These are phyloP conservation scores for Aristolochia fimbriata DNA, from an alignment of 164 flowering plant species.

Conservation along the genomic window DNA sequence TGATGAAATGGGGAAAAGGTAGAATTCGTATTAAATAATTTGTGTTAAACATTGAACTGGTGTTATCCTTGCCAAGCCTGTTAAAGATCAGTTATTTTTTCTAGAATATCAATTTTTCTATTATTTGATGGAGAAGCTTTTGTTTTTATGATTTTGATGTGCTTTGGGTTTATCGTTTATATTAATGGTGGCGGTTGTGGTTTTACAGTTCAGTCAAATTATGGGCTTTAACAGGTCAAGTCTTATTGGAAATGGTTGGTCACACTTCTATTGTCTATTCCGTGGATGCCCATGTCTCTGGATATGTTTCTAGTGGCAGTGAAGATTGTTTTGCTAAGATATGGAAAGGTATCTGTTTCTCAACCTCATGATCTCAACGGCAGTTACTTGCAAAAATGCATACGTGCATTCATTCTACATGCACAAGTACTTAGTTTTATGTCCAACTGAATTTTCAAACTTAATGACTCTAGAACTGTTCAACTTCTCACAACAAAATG, in stretches of 20 bases:
- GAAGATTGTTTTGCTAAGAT: conserved; percentile 91
- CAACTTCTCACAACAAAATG: too few species aligned
- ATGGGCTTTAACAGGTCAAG: conserved; percentile 85
- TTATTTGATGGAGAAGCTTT: too few species aligned
- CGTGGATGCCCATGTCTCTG: conserved; percentile 78
- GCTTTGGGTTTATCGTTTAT: conserved; percentile 2
- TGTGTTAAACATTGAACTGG: too few species aligned
- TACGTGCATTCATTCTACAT: too few species aligned
- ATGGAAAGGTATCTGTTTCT: conserved; percentile 70
- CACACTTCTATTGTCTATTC: conserved; percentile 94
- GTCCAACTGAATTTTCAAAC: too few species aligned
- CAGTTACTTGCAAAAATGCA: too few species aligned
- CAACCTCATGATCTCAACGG: neutral
- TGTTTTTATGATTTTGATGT: too few species aligned
- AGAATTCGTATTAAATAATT: too few species aligned
- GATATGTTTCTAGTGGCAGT: conserved; percentile 84
- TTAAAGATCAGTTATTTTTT: neutral
- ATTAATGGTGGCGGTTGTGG: conserved; percentile 4
- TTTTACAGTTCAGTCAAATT: conserved; percentile 65
- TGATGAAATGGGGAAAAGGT: too few species aligned
- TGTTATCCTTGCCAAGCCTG: too few species aligned
- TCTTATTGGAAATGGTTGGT: conserved; percentile 93
- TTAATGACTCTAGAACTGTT: too few species aligned
- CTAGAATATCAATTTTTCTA: neutral
- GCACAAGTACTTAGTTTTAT: too few species aligned